These are phyloP conservation scores for Hypocrella siamensis DNA, from an alignment of 2,329 filamentous ascomycete species.

Conservation along the genomic window DNA sequence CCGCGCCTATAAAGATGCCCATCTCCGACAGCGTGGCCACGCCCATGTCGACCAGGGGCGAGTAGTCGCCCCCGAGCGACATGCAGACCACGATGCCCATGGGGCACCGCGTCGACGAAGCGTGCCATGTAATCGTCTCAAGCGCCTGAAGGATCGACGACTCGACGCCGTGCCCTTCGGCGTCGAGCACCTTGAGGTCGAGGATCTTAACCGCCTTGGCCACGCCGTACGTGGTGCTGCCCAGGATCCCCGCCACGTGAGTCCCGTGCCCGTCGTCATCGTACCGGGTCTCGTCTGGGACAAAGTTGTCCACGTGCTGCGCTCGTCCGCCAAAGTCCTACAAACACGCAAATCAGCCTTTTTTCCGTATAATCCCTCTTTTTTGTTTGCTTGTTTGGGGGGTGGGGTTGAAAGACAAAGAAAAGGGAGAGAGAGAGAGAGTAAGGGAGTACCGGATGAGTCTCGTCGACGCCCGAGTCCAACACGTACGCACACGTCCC, in stretches of 20 bases:
- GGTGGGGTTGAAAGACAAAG: no score
- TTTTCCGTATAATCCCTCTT: not conserved
- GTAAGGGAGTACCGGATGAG: conserved; percentile 15
- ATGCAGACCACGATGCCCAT: conserved; percentile 31
- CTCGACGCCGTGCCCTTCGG: conserved; percentile 15
- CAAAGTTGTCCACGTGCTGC: conserved; percentile 15
- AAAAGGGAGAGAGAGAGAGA: no score
- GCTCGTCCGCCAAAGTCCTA: conserved; percentile 25
- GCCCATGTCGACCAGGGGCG: not conserved
- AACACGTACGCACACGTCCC: conserved; percentile 25
- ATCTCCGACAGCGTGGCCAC: not conserved
- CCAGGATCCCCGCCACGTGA: conserved; percentile 19
- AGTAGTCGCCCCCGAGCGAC: conserved; percentile 27
- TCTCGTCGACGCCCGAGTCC: conserved; percentile 21
- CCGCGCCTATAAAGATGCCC: not conserved
- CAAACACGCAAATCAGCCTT: not conserved
- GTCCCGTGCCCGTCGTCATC: conserved; percentile 14
- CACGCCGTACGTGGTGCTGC: conserved; percentile 19
- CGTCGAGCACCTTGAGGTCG: conserved; percentile 22
- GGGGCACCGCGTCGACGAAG: conserved; percentile 15
- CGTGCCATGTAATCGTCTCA: conserved; percentile 20
- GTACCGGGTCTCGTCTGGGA: conserved; percentile 10
- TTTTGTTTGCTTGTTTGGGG: not conserved
- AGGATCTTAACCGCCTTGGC: conserved; percentile 21
- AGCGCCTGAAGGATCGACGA: conserved; percentile 23